Percentiles rank a stretch among this genome's conserved stretches.
Conservation (phyloP, 129 eudicot genomes). For the Saposhnikovia divaricata region DNA sequence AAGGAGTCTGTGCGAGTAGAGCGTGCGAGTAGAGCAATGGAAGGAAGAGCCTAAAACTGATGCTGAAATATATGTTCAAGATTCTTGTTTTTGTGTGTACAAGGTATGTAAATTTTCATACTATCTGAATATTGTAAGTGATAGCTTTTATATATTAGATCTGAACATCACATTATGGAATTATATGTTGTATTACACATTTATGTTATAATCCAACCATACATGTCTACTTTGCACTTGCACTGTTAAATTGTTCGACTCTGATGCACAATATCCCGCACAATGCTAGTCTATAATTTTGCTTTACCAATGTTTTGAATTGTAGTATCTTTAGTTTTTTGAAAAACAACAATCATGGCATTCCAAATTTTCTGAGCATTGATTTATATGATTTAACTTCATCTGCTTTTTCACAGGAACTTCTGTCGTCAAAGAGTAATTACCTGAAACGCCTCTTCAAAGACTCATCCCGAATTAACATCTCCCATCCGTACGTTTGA, state of each 20-base stretch:
- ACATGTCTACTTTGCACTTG: neutral
- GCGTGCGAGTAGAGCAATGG: no score
- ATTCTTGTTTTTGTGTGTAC: slow-evolving; percentile 48
- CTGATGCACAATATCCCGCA: no score
- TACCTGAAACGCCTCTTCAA: slow-evolving; percentile 52
- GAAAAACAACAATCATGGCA: neutral
- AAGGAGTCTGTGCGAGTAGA: no score
- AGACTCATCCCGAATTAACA: slow-evolving; percentile 35
- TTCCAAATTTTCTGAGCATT: neutral
- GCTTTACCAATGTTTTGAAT: no score
- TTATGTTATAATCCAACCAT: neutral
- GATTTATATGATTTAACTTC: neutral
- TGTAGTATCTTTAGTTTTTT: no score
- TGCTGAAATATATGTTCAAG: slow-evolving; percentile 54
- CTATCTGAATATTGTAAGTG: neutral
- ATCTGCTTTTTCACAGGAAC: slow-evolving; percentile 33
- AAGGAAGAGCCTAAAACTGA: slow-evolving; percentile 15
- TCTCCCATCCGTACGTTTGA: slow-evolving; percentile 69
- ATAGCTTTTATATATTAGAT: no score
- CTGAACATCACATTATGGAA: neutral
- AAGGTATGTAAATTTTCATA: slow-evolving; percentile 31
- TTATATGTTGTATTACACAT: no score
- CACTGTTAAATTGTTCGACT: no score
- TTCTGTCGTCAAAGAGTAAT: slow-evolving; percentile 43
- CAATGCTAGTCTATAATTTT: neutral